Percentiles rank a stretch among this genome's conserved stretches.
These are phyloP conservation scores for Drechslera avenae DNA, from an alignment of 2,329 filamentous ascomycete genomes.

Conservation along the genomic window DNA sequence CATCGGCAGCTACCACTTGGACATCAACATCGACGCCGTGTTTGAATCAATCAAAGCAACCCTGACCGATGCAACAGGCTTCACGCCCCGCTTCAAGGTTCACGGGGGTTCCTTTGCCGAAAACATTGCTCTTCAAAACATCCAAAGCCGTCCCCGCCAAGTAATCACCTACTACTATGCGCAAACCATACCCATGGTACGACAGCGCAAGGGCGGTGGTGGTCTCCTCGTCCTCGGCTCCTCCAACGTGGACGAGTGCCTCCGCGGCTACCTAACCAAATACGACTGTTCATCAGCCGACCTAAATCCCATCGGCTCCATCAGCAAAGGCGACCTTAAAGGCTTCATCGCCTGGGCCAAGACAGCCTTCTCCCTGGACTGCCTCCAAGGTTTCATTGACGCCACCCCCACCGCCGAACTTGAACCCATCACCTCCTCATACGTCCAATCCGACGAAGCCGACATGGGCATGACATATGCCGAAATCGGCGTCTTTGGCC, in stretches of 20 bases:
- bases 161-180: slow-evolving; percentile 69
- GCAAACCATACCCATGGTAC: slow-evolving; percentile 65
- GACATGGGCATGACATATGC: slow-evolving; percentile 58
- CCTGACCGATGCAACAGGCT: slow-evolving; percentile 65
- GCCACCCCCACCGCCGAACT: slow-evolving; percentile 56
- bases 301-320: slow-evolving; percentile 63
- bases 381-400: slow-evolving; percentile 67
- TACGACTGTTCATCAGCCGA: slow-evolving; percentile 62
- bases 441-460: slow-evolving; percentile 61
- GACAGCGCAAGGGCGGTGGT: slow-evolving; percentile 62
- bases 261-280: slow-evolving; percentile 69
- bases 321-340: slow-evolving; percentile 72
- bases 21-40: slow-evolving; percentile 62
- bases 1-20: slow-evolving; percentile 74
- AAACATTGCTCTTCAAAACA: slow-evolving; percentile 49
- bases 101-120: slow-evolving; percentile 66
- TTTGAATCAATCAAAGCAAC: slow-evolving; percentile 62
- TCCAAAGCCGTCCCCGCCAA: slow-evolving; percentile 58
- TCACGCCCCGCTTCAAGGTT: slow-evolving; percentile 66
- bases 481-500: slow-evolving; percentile 60
- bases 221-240: slow-evolving; percentile 69
- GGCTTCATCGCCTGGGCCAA: slow-evolving; percentile 68
- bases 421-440: slow-evolving; percentile 65
- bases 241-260: slow-evolving; percentile 64
- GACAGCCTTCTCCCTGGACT: slow-evolving; percentile 63